Evolutionary conservation across 768 basidiomycete species (phyloP).

Genomic region (Mycena capillaripes): DNA sequence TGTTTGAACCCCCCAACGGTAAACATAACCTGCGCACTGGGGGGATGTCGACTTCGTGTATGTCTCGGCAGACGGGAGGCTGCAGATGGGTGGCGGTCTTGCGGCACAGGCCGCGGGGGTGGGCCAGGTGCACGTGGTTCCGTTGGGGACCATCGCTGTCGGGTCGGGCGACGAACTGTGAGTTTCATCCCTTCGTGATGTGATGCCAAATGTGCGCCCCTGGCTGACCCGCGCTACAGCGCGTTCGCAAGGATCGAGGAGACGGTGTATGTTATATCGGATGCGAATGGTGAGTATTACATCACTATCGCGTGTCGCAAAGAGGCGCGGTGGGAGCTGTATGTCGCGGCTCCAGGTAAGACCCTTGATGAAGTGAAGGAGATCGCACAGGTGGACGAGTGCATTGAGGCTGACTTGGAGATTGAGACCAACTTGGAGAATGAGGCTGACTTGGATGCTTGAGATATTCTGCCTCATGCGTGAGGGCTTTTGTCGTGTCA

Average conservation of each 20-base stretch:
- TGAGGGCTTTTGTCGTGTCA: not conserved
- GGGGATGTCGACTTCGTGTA: not conserved
- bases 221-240: not conserved
- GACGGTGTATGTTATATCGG: not conserved
- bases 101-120: not conserved
- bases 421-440: no score
- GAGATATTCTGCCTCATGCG: not conserved
- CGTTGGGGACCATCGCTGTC: not conserved
- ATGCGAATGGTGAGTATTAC: not conserved
- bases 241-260: not conserved
- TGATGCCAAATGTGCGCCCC: not conserved
- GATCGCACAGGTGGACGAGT: not conserved
- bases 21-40: not conserved
- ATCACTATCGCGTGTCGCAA: not conserved
- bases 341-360: not conserved
- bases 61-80: not conserved
- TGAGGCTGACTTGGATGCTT: no score
- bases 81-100: not conserved
- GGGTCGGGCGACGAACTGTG: not conserved
- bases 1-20: not conserved
- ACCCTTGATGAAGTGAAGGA: not conserved
- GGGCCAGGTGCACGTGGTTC: not conserved
- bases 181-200: not conserved
- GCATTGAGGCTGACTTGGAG: not conserved
- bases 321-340: not conserved